Evolutionary conservation across 345 rosid genomes (phyloP).

Genomic region (Salix arbutifolia): DNA sequence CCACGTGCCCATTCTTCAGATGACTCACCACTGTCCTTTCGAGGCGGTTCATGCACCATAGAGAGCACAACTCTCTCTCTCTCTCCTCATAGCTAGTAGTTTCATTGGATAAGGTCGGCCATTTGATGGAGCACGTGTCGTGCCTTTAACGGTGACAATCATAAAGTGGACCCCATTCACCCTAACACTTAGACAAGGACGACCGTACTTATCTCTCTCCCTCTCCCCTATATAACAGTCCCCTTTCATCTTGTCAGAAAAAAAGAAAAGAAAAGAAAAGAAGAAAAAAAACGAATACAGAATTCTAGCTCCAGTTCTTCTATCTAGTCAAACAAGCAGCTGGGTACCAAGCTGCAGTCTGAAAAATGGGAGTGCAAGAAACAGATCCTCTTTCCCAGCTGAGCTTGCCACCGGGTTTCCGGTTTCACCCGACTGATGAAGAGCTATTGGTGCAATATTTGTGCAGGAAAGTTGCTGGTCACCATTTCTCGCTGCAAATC

Average conservation of each 20-base stretch:
- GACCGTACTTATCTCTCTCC: slow-evolving; percentile 60
- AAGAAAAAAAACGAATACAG: neutral
- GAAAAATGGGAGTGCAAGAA: slow-evolving; percentile 64
- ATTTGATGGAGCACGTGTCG: slow-evolving; percentile 39
- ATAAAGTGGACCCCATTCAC: slow-evolving; percentile 23
- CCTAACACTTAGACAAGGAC: slow-evolving; percentile 45
- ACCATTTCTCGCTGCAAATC: slow-evolving; percentile 58
- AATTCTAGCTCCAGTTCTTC: neutral
- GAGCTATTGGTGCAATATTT: slow-evolving; percentile 89
- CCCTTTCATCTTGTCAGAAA: neutral
- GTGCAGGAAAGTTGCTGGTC: slow-evolving; percentile 77
- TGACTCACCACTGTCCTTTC: slow-evolving; percentile 24
- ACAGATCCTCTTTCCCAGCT: slow-evolving; percentile 69
- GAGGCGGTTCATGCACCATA: slow-evolving; percentile 46
- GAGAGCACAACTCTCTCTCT: neutral
- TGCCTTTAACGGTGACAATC: slow-evolving; percentile 13
- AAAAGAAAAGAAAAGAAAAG: neutral
- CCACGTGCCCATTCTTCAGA: slow-evolving; percentile 26
- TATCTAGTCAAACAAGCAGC: neutral
- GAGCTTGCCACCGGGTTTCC: slow-evolving; percentile 92
- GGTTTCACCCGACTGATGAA: slow-evolving; percentile 94
- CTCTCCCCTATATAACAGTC: slow-evolving; percentile 28
- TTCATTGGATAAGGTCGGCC: slow-evolving; percentile 36
- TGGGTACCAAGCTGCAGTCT: neutral
- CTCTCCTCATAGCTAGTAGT: neutral